Evolutionary conservation across 2,329 filamentous ascomycete genomes (phyloP).

Genomic region (Stagonosporopsis rhizophila): DNA sequence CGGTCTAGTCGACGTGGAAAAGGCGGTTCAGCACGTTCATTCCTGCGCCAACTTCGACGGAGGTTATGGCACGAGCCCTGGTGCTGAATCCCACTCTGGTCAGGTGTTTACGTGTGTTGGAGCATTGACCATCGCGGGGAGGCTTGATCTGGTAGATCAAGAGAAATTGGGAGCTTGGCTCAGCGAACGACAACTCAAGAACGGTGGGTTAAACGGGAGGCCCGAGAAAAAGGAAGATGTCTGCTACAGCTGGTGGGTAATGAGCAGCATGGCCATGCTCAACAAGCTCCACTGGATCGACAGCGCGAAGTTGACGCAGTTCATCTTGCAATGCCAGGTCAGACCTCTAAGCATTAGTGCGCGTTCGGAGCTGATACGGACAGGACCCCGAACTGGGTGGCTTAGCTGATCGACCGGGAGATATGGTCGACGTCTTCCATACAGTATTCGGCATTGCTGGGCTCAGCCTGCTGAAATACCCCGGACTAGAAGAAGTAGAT

Average conservation of each 20-base stretch:
- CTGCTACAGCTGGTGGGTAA: conserved; percentile 99
- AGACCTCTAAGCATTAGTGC: neutral
- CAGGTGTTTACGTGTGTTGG: conserved; percentile 96
- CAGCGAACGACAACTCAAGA: conserved; percentile 86
- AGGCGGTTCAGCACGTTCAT: conserved; percentile 79
- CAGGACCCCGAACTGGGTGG: conserved; percentile 81
- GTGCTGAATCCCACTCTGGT: conserved; percentile 91
- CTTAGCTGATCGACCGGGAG: conserved; percentile 85
- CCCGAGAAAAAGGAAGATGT: conserved; percentile 97
- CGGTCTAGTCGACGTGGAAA: conserved; percentile 76
- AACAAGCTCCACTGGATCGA: conserved; percentile 92
- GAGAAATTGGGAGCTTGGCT: conserved; percentile 89
- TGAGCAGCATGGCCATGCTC: conserved; percentile 90
- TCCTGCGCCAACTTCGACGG: conserved; percentile 93
- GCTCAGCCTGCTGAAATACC: conserved; percentile 80
- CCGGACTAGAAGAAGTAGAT: conserved; percentile 80
- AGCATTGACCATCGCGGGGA: conserved; percentile 81
- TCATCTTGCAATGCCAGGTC: conserved; percentile 83
- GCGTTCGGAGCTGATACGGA: conserved; percentile 16
- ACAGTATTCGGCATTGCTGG: conserved; percentile 89
- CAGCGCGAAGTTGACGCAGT: conserved; percentile 74
- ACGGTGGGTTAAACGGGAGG: conserved; percentile 89
- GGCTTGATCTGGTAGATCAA: conserved; percentile 80
- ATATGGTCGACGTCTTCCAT: conserved; percentile 98
- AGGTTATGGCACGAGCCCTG: conserved; percentile 87